Base-by-base conservation (phyloP, 495 filamentous ascomycete genomes). In the Talaromyces liani region DNA sequence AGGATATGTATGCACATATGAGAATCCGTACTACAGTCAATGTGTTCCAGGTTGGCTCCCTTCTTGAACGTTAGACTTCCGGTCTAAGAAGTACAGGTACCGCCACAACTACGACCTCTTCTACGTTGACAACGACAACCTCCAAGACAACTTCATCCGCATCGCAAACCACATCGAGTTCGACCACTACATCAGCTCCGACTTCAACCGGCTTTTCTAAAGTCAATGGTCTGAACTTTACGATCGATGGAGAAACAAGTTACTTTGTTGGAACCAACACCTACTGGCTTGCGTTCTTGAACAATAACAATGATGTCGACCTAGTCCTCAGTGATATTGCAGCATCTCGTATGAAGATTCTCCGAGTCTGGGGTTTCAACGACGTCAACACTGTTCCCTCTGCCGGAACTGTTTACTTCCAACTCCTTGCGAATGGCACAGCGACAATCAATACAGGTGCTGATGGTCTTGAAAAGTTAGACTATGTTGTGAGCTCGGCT, bases 341-440 rank as follows among this genome's bases (percentile, higher is more conserved):
- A 65, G 65, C 69, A 29, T 77, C 84, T n/a, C 84, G 85, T 1
- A 76, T 88, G 60, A 85, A 85, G 68, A 83, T 88, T 66, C 73
- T 88, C 58, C 84, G 87, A 9, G 76, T 86, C 59, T 89, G 87
- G 86, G 86, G 85, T 0, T 89, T 89, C 73, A 84, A 86, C 73
- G 85, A 86, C 69, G 72, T 74, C 45, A 84, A 79, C 27, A 25
- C 64, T 3, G 66, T 69, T 14, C 78, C 76, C 6, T 65, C 70
- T 0, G 24, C 68, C 6, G 79, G 77, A n/a, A 77, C 76, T 6
- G 76, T 85, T 9, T 85, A 80, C 66, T 88, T 79, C 72, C 85
- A 89, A 68, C 68, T 74, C 41, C 80, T 85, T 63, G 73, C 73
- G 1, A 71, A 79, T 6, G 74, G 74, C 22, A 78, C 75, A 5